A percentile compares a stretch with the other conserved stretches of the same genome.
These are phyloP conservation scores for Trematosphaeria pertusa DNA, from an alignment of 2,329 filamentous ascomycete genomes.

Conservation along the genomic window DNA sequence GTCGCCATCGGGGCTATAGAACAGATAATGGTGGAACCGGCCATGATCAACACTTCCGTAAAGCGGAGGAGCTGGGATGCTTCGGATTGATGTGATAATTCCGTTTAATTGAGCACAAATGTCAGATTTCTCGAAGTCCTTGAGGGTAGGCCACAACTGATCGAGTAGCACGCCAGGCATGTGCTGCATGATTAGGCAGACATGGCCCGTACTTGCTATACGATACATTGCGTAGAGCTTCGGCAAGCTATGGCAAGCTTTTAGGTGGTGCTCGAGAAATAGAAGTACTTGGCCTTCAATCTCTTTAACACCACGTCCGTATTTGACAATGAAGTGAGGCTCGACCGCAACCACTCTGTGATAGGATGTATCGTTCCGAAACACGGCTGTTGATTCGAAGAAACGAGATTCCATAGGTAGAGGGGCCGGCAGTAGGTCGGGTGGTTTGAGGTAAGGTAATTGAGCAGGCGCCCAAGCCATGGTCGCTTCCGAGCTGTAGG, in stretches of 20 bases:
- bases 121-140: constrained; percentile 11
- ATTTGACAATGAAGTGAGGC: constrained; percentile 15
- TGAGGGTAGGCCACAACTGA: constrained; percentile 11
- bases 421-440: constrained; percentile 7
- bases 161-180: constrained; percentile 11
- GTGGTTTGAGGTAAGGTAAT: constrained; percentile 12
- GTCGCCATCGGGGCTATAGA: constrained; percentile 9
- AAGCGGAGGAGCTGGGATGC: constrained; percentile 6
- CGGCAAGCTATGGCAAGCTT: constrained; percentile 6
- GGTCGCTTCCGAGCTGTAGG: too few species aligned
- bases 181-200: constrained; percentile 16
- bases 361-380: constrained; percentile 11
- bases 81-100: constrained; percentile 9
- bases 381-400: constrained; percentile 13
- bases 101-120: constrained; percentile 13
- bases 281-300: constrained; percentile 15
- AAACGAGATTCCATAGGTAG: constrained; percentile 11
- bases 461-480: constrained; percentile 8
- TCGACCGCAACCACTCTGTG: constrained; percentile 14
- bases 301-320: constrained; percentile 13
- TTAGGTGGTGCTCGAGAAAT: constrained; percentile 14
- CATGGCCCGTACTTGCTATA: constrained; percentile 13
- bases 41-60: constrained; percentile 13
- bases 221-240: constrained; percentile 17
- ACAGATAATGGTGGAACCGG: constrained; percentile 15